Conservation (phyloP, 176 grass and related monocot genomes). For the Oryza nivara region DNA sequence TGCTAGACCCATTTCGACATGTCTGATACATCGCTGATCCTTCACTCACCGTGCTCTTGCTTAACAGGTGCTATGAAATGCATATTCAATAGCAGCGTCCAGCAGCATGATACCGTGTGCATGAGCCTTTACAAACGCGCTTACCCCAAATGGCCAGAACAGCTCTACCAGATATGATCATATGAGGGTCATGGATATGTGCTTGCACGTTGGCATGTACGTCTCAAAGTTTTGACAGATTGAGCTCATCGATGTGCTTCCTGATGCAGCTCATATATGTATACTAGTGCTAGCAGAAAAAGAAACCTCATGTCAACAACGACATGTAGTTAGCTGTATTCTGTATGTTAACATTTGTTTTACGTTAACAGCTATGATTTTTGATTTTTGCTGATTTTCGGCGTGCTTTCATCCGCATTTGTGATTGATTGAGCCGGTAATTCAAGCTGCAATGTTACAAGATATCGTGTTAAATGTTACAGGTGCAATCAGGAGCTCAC, state of each 20-base stretch:
- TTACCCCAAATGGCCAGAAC: slow-evolving; percentile 93
- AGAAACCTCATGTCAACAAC: neutral
- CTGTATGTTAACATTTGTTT: no score
- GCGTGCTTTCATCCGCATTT: no score
- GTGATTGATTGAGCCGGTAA: no score
- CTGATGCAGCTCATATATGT: neutral
- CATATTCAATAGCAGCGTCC: slow-evolving; percentile 83
- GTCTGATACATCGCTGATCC: neutral
- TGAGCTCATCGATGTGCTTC: neutral
- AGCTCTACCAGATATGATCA: slow-evolving; percentile 44
- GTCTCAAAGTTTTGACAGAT: neutral
- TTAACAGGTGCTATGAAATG: slow-evolving; percentile 84
- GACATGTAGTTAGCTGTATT: no score
- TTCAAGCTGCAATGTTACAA: no score
- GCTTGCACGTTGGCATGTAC: neutral
- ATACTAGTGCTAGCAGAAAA: neutral
- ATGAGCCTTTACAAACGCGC: slow-evolving; percentile 86
- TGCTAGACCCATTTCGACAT: neutral
- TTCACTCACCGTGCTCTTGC: slow-evolving; percentile 1
- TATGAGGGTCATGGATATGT: neutral
- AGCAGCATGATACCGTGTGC: slow-evolving; percentile 94
- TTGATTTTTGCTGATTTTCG: no score
- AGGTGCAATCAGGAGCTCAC: no score
- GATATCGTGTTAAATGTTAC: no score
- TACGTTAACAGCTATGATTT: no score